Evolutionary conservation across 495 filamentous ascomycete species (phyloP), one percentile per base, ranked within the genome.

Genomic region (Penicillium paradoxum): DNA sequence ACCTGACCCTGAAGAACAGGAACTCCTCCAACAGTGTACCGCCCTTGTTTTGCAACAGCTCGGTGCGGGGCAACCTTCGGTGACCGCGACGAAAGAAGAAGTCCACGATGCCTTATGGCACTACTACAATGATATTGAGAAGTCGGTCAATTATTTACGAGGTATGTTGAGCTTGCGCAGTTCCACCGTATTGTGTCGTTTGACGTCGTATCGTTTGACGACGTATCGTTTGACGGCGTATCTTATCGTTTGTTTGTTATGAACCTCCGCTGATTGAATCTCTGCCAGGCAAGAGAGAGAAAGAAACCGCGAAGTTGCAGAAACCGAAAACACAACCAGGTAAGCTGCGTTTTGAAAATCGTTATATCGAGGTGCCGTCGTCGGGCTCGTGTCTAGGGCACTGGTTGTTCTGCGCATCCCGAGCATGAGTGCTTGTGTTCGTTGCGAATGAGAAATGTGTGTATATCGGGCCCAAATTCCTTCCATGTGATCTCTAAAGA

Each of bases 31-130:
- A 29, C 65, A 71, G 43, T 74, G 70, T 45, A 76, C 71, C 2
- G 45, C 57, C 0, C 65, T 69, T 18, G 74, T 76, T 19, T 49
- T 68, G n/a, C 62, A 45, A 25, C 65, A 71, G 66, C 63, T 78
- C 45, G 60, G 65, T 32, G 55, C 65, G 37, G 74, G 72, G 52
- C 58, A 69, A 25, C 69, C 73, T 21, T 60, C 71, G 15, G 65
- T 75, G 54, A 72, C 63, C 22, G 70, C 71, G 8, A 68, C 71
- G 24, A 69, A 70, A 33, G 57, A 80, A 29, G 85, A 95, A 53
- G 91, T 96, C 37, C 79, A 95, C 65, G 95, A 97, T 46, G 79
- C 90, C 0, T 67, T 98, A 27, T 98, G 90, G 89, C 82, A 97
- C 67, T 97, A 96, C 67, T 98, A 91, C 68, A 97, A 89, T 63